Base-by-base conservation (phyloP, 306 rosid species). In the Astragalus membranaceus region DNA sequence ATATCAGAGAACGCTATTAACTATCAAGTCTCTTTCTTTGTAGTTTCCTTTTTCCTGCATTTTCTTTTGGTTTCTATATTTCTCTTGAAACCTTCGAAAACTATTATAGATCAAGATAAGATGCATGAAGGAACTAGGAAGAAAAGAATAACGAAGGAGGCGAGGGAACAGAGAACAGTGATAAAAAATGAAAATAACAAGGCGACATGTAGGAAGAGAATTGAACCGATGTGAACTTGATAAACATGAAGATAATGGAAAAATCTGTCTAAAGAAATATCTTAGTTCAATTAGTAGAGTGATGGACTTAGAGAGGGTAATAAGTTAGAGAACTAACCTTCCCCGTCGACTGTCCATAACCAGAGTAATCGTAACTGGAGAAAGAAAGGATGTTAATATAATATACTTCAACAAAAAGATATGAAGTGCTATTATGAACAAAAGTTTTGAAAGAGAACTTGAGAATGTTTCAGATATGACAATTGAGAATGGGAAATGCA, bases 261-360 rank as follows among this genome's bases (percentile, higher is more conserved):
- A 17, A 2, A 52, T 54, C 20, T 74, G 13, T 6, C 51, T 36
- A n/a, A 62, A 12, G 10, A 75, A 39, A 10, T 53, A 43, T 70
- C 17, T 44, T 46, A 41, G 57, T 43, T 26, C 30, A 69, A 77
- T 64, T 39, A 6, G 48, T 14, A 44, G 7, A 37, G 51, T 23
- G 39, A n/a, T 46, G 69, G 10, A 62, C 10, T 37, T n/a, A 43
- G 42, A 58, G 53, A 30, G 39, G 8, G 43, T 14, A 41, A 62
- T 41, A 81, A 63, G 42, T 35, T 64, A 14, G 37, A 76, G 44
- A 61, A 60, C 88, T 62, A 79, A 92, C 98, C 96, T 92, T 92
- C 81, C 98, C 98, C 51, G 96, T 86, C 39, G 98, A 89, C 80
- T 85, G 96, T 83, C 98, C 98, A 77, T 92, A 92, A 51, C 98